Base-by-base conservation (phyloP, 78 protist genomes). In the Pelomyxa schiedti region DNA sequence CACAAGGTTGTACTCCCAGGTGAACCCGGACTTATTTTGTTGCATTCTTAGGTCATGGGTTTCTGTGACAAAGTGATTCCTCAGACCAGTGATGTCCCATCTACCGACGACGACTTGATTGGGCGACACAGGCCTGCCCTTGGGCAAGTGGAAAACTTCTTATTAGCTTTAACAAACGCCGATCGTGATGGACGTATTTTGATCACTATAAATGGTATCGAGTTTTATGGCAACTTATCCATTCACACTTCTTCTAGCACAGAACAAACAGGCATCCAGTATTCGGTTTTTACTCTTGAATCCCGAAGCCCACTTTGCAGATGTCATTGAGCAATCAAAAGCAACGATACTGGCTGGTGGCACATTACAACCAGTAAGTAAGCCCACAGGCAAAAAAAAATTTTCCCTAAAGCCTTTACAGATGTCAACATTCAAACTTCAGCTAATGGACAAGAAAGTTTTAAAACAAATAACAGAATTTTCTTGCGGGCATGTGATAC, bases 401-500 rank as follows among this genome's bases (percentile, higher is more conserved):
- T n/a, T n/a, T n/a, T n/a, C n/a, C n/a, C 35, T 6, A 58, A 40
- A 70, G 5, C 36, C 29, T 40, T 35, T 4, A 70, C 52, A 70
- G 74, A 22, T 77, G n/a, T 16, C 1, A 47, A 80, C 37, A 22
- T 1, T 79, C 58, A 0, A 16, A 9, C 2, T 30, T 1, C 79
- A 79, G 66, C 75, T 86, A 30, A 1, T 86, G 37, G 29, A 66
- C 1, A 3, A 1, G 40, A 2, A 26, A 0, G 41, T 3, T 32
- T 42, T 1, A 24, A 69, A 73, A 1, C 5, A 37, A 42, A 53
- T 72, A 0, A 22, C 63, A 24, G 8, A 24, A 28, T 74, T 28
- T 53, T 28, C 83, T n/a, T 91, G 85, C 39, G 88, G 74, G 6
- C 95, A 91, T 43, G 88, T 91, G 30, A 52, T 91, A 1, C 90